Base-by-base conservation (phyloP, 192 early-diverging fungal species). In the Coemansia sp. region DNA sequence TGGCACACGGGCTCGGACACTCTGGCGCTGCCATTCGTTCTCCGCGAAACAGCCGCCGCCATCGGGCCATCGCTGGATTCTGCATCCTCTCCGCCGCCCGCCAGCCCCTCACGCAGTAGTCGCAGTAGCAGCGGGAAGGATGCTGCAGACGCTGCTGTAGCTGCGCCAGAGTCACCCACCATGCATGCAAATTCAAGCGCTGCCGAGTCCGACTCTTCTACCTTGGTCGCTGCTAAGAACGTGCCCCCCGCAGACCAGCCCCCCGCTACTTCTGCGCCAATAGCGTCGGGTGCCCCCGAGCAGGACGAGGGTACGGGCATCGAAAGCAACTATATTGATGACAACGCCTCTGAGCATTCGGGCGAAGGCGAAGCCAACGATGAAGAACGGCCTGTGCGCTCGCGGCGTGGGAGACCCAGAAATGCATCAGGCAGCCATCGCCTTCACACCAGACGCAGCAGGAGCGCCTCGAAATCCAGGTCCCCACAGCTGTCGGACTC, bases 1-100 rank as follows among this genome's bases (percentile, higher is more conserved):
- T 81, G 78, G 78, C 70, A 76, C 58, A 73, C 78, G 6, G 78
- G 78, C 60, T 72, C 66, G 16, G 78, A 81, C 34, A 66, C 73
- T 20, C 57, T 81, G 62, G 30, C 23, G 14, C 66, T 73, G 63
- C 78, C 78, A 24, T 81, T 81, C 49, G 60, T 39, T n/a, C 66
- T 81, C 2, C 44, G 61, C 8, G 57, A 34, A 59, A 5, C 33
- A 39, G 1, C 52, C 24, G 39, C 52, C 43, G 12, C 57, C 20
- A 30, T 30, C 30, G 30, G 30, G 30, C 30, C 30, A 30, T 8
- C 65, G 33, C 34, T 26, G 14, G 24, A 21, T 26, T 10, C 20
- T 12, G 51, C 14, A 12, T 26, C 51, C 23, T 53, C 51, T 21
- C 21, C 51, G 16, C 24, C 26, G 51, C 51, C 51, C 12, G 51